Base-by-base conservation (phyloP, 2,329 filamentous ascomycete genomes). In the Sporothrix luriei region DNA sequence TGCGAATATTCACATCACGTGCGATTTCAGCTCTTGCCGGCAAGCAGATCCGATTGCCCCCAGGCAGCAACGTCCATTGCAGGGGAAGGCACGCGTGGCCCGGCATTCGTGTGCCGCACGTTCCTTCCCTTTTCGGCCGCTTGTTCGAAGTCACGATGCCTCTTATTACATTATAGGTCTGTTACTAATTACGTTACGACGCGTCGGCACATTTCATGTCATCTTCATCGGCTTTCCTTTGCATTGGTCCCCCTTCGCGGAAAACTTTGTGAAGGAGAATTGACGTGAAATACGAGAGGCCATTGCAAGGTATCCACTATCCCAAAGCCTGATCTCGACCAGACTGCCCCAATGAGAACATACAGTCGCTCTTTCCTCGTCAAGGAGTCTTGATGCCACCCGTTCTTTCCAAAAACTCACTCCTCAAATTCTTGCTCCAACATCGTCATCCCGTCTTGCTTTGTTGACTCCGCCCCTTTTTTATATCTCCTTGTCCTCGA, bases 1-100 rank as follows among this genome's bases (percentile, higher is more conserved):
- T 52, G 62, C 62, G 48, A 52, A 21, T 51, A 16, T 51, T 4
- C 33, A 66, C 49, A 54, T 51, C 64, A 66, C 64, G 49, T 54
- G 64, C 48, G 40, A n/a, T 33, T 33, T 33, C 33, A 33, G 5
- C 33, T 33, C 33, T 33, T 33, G 33, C 33, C 33, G 33, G 4
- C 33, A 33, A 33, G 7, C 33, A 33, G 33, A 33, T 33, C 33
- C 33, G 33, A 59, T 38, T 5, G 19, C 33, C 26, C n/a, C 24
- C 64, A 55, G 49, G 49, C 49, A 55, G 9, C 33, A 48, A 29
- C n/a, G 38, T 26, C 43, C 14, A 24, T 3, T 13, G 13, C 40
- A 21, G 24, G 43, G 59, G 43, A 64, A 64, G 43, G 43, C 43
- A 49, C 61, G 61, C 61, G 21, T 62, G 61, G 43, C 62, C 19